Base-by-base conservation (phyloP, 2,329 filamentous ascomycete species). In the Cadophora malorum region DNA sequence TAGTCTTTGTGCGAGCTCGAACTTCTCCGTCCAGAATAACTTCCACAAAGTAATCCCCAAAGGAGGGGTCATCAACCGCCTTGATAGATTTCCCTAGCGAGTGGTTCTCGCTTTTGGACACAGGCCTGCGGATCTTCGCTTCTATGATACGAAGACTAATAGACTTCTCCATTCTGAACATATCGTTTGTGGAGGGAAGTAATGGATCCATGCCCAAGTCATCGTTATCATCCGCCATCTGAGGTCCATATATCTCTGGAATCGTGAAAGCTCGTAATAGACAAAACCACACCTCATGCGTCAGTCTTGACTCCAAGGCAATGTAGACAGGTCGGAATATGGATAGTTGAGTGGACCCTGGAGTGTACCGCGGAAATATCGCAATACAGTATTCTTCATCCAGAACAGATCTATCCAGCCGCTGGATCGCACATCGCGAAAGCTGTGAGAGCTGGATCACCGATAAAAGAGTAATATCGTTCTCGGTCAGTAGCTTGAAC, bases 211-310 rank as follows among this genome's bases (percentile, higher is more conserved):
- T 23, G 12, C 58, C 61, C 21, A 69, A 28, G 25, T 72, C 62
- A 60, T 74, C 71, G 50, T 70, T 69, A 53, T 70, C 68, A 7
- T 50, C 50, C 14, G 65, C 50, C 38, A 47, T 60, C 52, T 71
- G 69, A 16, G 75, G 74, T 0, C 77, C 92, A 77, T 97, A 98
- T 14, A 98, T 84, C 74, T 97, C 94, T 0, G 96, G 95, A 56
- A 97, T 90, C 0, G 95, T 93, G 78, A 97, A 97, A 0, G 95
- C 94, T 70, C 95, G 88, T 35, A 99, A 80, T 10, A 99, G 83
- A 7, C 97, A 94, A 75, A 97, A 95, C 96, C 96, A 99, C 14
- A 97, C 96, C 78, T 99, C 96, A 75, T 96, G 97, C n/a, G 97
- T 84, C 7, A 97, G 89, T 52, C 94, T 88, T 31, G 88, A 94